A percentile compares a stretch with the other conserved stretches of the same genome.
Evolutionary conservation across 345 rosid genomes (phyloP).

Genomic region (Salix caprea): DNA sequence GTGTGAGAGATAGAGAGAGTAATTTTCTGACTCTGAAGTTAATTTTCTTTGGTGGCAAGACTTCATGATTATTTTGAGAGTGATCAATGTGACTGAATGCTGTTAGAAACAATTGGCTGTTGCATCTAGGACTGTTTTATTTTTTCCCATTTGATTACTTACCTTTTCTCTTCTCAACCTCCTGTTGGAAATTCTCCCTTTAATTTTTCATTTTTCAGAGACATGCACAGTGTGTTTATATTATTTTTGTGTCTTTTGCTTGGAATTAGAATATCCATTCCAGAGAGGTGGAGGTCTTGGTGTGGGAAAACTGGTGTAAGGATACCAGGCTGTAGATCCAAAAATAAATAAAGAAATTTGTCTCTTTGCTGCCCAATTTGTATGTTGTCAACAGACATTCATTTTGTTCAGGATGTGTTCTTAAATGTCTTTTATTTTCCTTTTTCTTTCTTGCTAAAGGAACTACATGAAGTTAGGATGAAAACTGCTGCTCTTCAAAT

Average conservation of each 20-base stretch:
- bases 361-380: not conserved
- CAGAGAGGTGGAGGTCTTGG: not conserved
- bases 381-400: not conserved
- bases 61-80: not conserved
- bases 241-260: not conserved
- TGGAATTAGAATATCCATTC: not conserved
- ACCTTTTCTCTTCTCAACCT: not conserved
- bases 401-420: slow-evolving; percentile 3
- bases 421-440: not conserved
- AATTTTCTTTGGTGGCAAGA: not conserved
- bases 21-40: not conserved
- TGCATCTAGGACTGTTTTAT: not conserved
- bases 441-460: slow-evolving; percentile 41
- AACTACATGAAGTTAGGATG: slow-evolving; percentile 73
- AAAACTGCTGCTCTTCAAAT: slow-evolving; percentile 91
- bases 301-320: not conserved
- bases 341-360: not conserved
- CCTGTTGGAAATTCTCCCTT: not conserved
- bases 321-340: not conserved
- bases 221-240: not conserved
- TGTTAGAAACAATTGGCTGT: not conserved
- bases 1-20: not conserved
- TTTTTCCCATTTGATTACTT: not conserved
- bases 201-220: not conserved
- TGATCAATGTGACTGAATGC: not conserved